Evolutionary conservation across 169 alveolate species (phyloP).

Genomic region (Cryptosporidium tyzzeri): DNA sequence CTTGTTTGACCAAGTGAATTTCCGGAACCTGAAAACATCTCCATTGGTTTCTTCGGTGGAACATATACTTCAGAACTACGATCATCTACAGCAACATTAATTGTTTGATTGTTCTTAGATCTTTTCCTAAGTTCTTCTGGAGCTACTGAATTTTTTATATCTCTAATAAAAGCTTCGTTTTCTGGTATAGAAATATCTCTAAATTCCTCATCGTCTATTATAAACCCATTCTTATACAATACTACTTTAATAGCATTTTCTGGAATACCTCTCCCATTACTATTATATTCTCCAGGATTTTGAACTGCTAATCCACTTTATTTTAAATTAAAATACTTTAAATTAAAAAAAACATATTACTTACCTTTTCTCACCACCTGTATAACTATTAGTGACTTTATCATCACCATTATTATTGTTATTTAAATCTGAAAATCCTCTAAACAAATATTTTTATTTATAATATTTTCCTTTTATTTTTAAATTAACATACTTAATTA

Average conservation of each 20-base stretch:
- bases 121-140: slow-evolving; percentile 90
- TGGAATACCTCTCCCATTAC: slow-evolving; percentile 77
- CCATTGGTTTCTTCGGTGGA: slow-evolving; percentile 71
- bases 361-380: slow-evolving; percentile 86
- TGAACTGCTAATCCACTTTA: slow-evolving; percentile 85
- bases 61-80: slow-evolving; percentile 77
- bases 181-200: slow-evolving; percentile 89
- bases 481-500: slow-evolving; percentile 19
- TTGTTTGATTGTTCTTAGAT: slow-evolving; percentile 79
- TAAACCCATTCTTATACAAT: slow-evolving; percentile 92
- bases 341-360: background rate
- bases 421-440: slow-evolving; percentile 72
- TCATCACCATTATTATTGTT: slow-evolving; percentile 60
- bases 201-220: slow-evolving; percentile 92
- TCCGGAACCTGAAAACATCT: slow-evolving; percentile 86
- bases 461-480: no score
- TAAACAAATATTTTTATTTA: background rate
- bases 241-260: slow-evolving; percentile 83
- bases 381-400: slow-evolving; percentile 82
- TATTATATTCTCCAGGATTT: slow-evolving; percentile 81
- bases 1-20: slow-evolving; percentile 76
- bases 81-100: slow-evolving; percentile 80
- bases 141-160: slow-evolving; percentile 91
- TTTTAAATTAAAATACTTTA: background rate
- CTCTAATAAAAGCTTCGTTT: slow-evolving; percentile 90